phyloP scores from a whole-genome alignment of 2,329 filamentous ascomycete species.

The Lecanoromycetidae sp. region DNA sequence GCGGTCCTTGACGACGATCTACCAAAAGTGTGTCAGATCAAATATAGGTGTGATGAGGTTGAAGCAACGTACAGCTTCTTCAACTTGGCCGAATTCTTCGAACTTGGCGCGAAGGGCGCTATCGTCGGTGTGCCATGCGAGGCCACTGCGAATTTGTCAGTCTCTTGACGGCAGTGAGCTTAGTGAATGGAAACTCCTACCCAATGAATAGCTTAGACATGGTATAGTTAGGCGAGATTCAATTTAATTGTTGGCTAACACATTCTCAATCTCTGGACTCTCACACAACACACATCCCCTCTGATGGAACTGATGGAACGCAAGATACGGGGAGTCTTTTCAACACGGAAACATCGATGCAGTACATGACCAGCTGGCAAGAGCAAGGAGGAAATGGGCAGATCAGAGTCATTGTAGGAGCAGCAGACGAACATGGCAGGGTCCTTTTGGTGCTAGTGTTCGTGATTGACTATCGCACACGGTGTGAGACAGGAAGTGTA shows the following conservation, averaged over 20 bases:
- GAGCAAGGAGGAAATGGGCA: slow-evolving; percentile 13
- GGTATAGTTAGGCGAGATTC: slow-evolving; percentile 24
- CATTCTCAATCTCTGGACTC: slow-evolving; percentile 29
- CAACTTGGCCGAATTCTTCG: slow-evolving; percentile 76
- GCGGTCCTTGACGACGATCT: slow-evolving; percentile 97
- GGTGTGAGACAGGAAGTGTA: background rate
- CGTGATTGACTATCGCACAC: background rate
- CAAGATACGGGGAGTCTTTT: slow-evolving; percentile 19
- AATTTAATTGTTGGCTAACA: slow-evolving; percentile 17
- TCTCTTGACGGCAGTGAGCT: background rate
- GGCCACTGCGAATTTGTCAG: slow-evolving; percentile 45
- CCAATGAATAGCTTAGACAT: slow-evolving; percentile 96
- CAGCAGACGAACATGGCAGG: slow-evolving; percentile 20
- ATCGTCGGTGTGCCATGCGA: slow-evolving; percentile 97
- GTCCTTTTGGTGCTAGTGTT: slow-evolving; percentile 3
- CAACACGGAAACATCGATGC: slow-evolving; percentile 19
- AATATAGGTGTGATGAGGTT: slow-evolving; percentile 18
- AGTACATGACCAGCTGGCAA: slow-evolving; percentile 19
- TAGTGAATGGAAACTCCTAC: slow-evolving; percentile 40
- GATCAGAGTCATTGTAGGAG: slow-evolving; percentile 16
- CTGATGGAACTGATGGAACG: slow-evolving; percentile 20
- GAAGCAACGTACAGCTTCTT: slow-evolving; percentile 72
- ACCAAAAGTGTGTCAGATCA: slow-evolving; percentile 18
- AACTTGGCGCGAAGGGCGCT: slow-evolving; percentile 77
- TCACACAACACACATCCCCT: slow-evolving; percentile 25